Percentiles rank a stretch among this genome's conserved stretches.
These are phyloP conservation scores for Torulaspora gathmanii DNA, from an alignment of 805 yeast species.

Conservation along the genomic window DNA sequence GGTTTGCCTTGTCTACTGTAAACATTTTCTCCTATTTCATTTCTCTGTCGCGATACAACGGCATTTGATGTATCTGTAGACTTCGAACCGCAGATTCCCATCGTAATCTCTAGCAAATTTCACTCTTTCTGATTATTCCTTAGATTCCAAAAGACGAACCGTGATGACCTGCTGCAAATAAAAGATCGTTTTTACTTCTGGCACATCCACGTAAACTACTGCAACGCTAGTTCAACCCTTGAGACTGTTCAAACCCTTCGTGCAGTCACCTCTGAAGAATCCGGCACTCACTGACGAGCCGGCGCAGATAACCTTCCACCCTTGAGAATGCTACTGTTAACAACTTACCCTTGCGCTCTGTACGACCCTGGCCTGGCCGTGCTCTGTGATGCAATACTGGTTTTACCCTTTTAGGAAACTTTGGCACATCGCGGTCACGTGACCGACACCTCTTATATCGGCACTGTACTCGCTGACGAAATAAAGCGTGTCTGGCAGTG, in stretches of 20 bases:
- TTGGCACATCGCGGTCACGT: too few relatives aligned
- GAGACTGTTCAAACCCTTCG: background rate
- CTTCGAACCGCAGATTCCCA: slow-evolving; percentile 17
- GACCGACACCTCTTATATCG: too few relatives aligned
- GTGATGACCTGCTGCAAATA: background rate
- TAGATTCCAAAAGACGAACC: background rate
- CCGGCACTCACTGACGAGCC: background rate
- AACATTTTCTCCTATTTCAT: background rate
- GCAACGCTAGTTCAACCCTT: background rate
- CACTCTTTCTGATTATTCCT: too few relatives aligned
- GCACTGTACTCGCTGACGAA: too few relatives aligned
- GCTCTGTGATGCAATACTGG: too few relatives aligned
- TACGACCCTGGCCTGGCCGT: too few relatives aligned
- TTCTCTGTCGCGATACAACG: slow-evolving; percentile 3
- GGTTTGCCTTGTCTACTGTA: background rate
- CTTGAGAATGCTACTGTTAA: too few relatives aligned
- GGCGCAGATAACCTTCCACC: background rate
- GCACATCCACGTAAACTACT: background rate
- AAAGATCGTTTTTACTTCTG: background rate
- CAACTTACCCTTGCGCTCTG: too few relatives aligned
- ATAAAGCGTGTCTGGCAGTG: too few relatives aligned
- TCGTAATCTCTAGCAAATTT: background rate
- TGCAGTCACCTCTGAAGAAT: background rate
- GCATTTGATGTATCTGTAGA: background rate
- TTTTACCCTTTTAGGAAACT: too few relatives aligned